These are phyloP conservation scores for Amanita inopinata DNA, from an alignment of 768 basidiomycete species.

Conservation along the genomic window DNA sequence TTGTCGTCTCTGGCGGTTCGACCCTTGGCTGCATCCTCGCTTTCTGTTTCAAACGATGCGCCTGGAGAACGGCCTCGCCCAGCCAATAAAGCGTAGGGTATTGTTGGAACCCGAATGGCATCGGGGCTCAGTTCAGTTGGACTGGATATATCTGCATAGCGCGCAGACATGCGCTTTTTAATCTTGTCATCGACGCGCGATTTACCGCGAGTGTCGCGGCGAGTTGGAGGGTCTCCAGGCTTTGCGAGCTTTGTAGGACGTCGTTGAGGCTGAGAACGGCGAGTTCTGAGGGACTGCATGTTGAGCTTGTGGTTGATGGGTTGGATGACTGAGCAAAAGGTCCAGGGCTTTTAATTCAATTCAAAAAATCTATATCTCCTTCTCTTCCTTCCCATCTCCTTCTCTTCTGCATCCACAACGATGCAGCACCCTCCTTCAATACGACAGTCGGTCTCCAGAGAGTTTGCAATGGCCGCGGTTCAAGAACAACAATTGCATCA, in stretches of 20 bases:
- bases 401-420: constrained; percentile 7
- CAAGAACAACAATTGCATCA: constrained; percentile 9
- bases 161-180: constrained; percentile 92
- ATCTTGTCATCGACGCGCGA: constrained; percentile 78
- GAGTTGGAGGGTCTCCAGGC: constrained; percentile 19
- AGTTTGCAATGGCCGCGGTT: constrained; percentile 3
- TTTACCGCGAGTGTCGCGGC: constrained; percentile 36
- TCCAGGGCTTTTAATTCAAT: too few relatives aligned
- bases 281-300: constrained; percentile 49
- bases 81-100: constrained; percentile 41
- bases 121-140: constrained; percentile 40
- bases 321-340: not conserved
- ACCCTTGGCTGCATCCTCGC: constrained; percentile 31
- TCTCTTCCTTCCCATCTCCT: constrained; percentile 7
- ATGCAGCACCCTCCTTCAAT: too few relatives aligned
- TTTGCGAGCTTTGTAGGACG: constrained; percentile 25
- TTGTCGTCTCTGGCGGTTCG: constrained; percentile 41
- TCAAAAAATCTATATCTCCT: not conserved
- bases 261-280: constrained; percentile 36
- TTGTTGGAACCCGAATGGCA: constrained; percentile 35
- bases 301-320: constrained; percentile 1
- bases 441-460: not conserved
- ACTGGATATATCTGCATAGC: constrained; percentile 81
- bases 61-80: constrained; percentile 2
- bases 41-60: constrained; percentile 29